Evolutionary conservation across 2,329 filamentous ascomycete genomes (phyloP), one percentile per base, ranked within the genome.

Genomic region (Alternaria hordeiaustralica): DNA sequence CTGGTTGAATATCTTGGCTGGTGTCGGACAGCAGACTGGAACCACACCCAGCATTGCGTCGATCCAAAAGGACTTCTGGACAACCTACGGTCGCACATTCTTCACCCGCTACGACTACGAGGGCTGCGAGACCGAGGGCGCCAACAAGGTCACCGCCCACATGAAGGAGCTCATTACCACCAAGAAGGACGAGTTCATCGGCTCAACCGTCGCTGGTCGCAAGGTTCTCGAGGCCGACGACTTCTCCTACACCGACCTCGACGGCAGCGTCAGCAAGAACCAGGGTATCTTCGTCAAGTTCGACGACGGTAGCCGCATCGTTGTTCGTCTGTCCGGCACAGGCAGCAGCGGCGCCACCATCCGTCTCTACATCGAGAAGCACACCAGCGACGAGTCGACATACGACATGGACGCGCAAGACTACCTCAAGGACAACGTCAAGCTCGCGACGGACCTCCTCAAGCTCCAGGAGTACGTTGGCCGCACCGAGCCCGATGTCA

Each of bases 61-160:
- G 82, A 97, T 99, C 80, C 96, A 99, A 84, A 89, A 93, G 75
- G 93, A 97, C 79, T 98, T 99, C 88, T 99, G 96, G 96, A 88
- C 88, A 76, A 92, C 89, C 61, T 99, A 99, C 81, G 96, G 96
- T 76, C 94, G 96, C 63, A 97, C 94, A 30, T 99, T 98, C 87
- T 99, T 99, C 88, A 99, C 96, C 46, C 93, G 96, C 68, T 98
- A 98, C 83, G 96, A 99, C 83, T 99, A 97, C 83, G 96, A 99
- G 84, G 89, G 96, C 72, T 94, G 97, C 70, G 94, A 97, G 84
- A 91, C 90, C 50, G 93, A 95, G 9, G 94, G 92, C 44, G 96
- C 96, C 67, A 92, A 92, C 84, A 95, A 97, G 84, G 90, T 99
- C 63, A 91, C 97, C 49, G 90, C 88, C 60, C 90, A 93, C 75